Evolutionary conservation across 805 yeast genomes (phyloP), one percentile per base, ranked within the genome.

Genomic region (Scheffersomyces ergatensis): DNA sequence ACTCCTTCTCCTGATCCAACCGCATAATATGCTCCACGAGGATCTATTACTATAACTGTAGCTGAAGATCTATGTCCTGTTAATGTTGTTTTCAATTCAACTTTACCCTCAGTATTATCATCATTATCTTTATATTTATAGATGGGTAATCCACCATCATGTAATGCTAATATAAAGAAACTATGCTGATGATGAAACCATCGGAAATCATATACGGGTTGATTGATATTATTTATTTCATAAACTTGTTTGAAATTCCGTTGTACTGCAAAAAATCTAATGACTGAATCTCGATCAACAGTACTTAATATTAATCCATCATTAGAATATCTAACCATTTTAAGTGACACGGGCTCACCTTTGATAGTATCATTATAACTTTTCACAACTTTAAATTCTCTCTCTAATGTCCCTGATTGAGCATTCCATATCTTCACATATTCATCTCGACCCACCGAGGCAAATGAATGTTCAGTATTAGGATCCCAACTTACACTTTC

Each of bases 1-100:
- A 74, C 66, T 19, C 85, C 85, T 44, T 80, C 85, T 40, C 70
- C 72, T 15, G 82, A 66, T 0, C 85, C 88, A 2, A 72, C 72
- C 2, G 74, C 71, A 9, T 83, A 42, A 47, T 57, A 74, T 17
- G 60, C 49, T 0, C 83, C 88, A 37, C 67, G 52, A 3, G 83
- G 82, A 49, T 79, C 85, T 38, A 78, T 57, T 14, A 61, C 60
- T 12, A 79, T 42, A 23, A 73, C 51, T 2, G 76, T 70, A 3
- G 77, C 70, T 1, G 80, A 61, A 1, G 82, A 72, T 31, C 77
- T 63, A 49, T 82, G 86, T 16, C 70, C 67, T 25, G 46, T 44
- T n/a, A 70, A 48, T 32, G 56, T 46, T 23, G 55, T 46, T n/a
- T 46, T 39, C 18, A 42, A 30, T 37, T 36, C 32, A 14, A 46